These are phyloP conservation scores for Monosporascus sp. DNA, from an alignment of 2,329 filamentous ascomycete genomes.

Conservation along the genomic window DNA sequence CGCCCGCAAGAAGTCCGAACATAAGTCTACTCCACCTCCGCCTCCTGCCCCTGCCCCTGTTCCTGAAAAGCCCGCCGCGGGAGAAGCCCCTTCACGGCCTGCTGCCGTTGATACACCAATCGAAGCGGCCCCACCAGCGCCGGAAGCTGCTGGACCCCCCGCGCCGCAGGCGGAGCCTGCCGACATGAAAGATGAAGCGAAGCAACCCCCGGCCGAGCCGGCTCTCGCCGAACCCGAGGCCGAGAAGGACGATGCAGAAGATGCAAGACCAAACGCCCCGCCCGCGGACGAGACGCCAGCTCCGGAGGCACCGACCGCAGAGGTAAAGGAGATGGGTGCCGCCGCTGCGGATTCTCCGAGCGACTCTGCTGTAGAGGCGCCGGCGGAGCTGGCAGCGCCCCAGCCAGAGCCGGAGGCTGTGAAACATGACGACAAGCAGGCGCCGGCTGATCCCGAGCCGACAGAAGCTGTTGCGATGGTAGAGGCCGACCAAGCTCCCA, in stretches of 20 bases:
- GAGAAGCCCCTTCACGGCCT: conserved; percentile 4
- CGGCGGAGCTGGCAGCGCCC: not conserved
- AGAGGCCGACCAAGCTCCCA: not conserved
- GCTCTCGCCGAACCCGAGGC: conserved; percentile 1
- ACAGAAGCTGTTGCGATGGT: not conserved
- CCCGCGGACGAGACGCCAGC: conserved; percentile 1
- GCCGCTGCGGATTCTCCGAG: not conserved
- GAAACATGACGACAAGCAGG: conserved; percentile 1
- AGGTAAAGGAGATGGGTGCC: conserved; percentile 5
- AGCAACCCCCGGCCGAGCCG: not conserved
- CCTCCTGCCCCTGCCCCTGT: not conserved
- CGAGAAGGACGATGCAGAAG: conserved; percentile 5
- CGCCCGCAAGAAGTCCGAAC: conserved; percentile 2
- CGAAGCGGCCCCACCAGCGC: conserved; percentile 1
- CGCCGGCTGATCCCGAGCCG: not conserved
- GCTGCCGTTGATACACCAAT: conserved; percentile 3
- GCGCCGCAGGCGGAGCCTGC: not conserved
- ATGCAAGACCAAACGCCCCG: conserved; percentile 3
- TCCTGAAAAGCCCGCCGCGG: not conserved
- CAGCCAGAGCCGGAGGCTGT: conserved; percentile 3
- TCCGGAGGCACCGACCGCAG: conserved; percentile 5
- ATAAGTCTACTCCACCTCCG: not conserved
- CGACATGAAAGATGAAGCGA: not conserved
- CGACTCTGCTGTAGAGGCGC: conserved; percentile 1
- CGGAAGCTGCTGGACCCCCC: not conserved